Evolutionary conservation across 805 yeast genomes (phyloP), one percentile per base, ranked within the genome.

Genomic region (Saccharomycopsis capsularis): DNA sequence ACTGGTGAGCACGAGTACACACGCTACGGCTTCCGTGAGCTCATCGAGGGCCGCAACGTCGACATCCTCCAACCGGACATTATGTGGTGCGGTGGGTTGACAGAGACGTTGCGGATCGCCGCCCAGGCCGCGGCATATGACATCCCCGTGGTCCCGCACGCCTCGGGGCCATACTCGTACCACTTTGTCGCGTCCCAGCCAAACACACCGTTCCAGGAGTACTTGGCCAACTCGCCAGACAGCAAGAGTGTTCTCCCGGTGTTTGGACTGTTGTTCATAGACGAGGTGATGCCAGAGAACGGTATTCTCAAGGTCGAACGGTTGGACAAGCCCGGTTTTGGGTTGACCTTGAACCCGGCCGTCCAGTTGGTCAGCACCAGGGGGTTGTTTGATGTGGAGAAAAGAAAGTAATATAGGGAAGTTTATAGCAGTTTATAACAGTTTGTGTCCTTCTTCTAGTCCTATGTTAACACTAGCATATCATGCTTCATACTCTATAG

Each of bases 1-100:
- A 73, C 78, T 38, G 78, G 77, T 54, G 78, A 73, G 60, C 78
- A 73, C 57, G 78, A 73, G 56, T 73, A 73, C 62, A 68, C 77
- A 48, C 67, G 68, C 55, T 73, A 73, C 55, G 77, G 77, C 3
- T 73, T 73, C 64, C 64, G 77, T 57, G 71, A 73, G 60, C 65
- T 73, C 46, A 73, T 73, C 53, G 76, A 73, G 57, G 75, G 72
- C 39, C 61, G 78, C 52, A 70, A 71, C 56, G 51, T 73, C 44
- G 76, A 70, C 55, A 72, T 73, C 51, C 58, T 73, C 50, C 78
- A 73, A 57, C 77, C 77, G 21, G 78, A 73, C 57, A 70, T 73
- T 45, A 73, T 73, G 77, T 73, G 77, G 77, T 74, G 71, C 52
- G 77, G 77, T 45, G 76, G 77, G 40, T 57, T 73, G 66, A 71